Percentiles rank a stretch among this genome's conserved stretches.
Conservation (phyloP, 148 eudicot species). For the Spergularia bocconei region DNA sequence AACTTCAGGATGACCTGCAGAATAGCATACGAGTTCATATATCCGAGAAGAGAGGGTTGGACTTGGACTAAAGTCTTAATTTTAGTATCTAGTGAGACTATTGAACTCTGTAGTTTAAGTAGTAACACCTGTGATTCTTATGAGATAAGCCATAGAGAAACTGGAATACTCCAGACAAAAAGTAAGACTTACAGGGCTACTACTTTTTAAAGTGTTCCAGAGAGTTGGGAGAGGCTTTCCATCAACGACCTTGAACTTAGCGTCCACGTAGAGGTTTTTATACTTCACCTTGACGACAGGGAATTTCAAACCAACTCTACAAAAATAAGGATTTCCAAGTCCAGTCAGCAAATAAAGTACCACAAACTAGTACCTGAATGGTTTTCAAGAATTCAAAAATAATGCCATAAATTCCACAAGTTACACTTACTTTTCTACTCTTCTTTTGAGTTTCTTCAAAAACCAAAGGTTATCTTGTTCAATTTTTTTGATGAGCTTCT, state of each 20-base stretch:
- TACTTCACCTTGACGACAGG: conserved; percentile 77
- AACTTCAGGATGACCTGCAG: conserved; percentile 45
- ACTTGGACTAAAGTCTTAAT: neutral
- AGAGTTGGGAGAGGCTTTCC: conserved; percentile 93
- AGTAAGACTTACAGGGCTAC: conserved; percentile 43
- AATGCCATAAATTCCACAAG: neutral
- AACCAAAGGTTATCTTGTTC: conserved; percentile 76
- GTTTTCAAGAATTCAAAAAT: too few species aligned
- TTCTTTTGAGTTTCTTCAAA: conserved; percentile 61
- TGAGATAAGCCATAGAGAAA: neutral
- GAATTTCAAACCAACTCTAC: conserved; percentile 70
- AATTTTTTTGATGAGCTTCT: conserved; percentile 73
- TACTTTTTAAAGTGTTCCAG: conserved; percentile 74
- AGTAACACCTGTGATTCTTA: neutral
- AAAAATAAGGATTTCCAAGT: conserved; percentile 11
- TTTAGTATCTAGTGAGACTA: neutral
- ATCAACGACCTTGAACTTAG: conserved; percentile 65
- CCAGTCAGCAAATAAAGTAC: neutral
- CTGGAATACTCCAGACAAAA: neutral
- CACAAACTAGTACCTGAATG: neutral
- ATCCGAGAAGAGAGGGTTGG: too few species aligned
- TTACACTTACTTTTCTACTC: conserved; percentile 64
- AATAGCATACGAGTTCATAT: neutral
- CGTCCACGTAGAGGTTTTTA: conserved; percentile 55
- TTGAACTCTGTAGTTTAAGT: neutral